Evolutionary conservation across 2,329 filamentous ascomycete species (phyloP).

Genomic region (Dissoconium aciculare): DNA sequence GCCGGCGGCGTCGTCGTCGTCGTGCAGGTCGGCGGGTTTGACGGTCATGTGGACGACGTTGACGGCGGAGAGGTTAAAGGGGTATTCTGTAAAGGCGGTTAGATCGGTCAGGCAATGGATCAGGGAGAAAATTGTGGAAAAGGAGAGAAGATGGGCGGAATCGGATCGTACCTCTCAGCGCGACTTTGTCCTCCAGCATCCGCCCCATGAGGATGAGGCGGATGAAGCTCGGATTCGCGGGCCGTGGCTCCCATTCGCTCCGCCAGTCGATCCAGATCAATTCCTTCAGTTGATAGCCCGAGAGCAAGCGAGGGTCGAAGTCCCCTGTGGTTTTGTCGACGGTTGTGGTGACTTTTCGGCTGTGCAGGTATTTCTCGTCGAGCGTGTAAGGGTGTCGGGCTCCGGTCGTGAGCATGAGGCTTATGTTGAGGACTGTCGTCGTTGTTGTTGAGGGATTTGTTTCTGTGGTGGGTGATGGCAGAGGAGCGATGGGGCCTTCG

Average conservation of each 20-base stretch:
- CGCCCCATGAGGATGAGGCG: slow-evolving; percentile 84
- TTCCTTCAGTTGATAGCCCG: slow-evolving; percentile 86
- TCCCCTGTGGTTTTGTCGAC: slow-evolving; percentile 49
- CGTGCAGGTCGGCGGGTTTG: slow-evolving; percentile 66
- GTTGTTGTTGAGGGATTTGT: slow-evolving; percentile 25
- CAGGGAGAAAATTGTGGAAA: no score
- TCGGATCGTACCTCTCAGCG: slow-evolving; percentile 56
- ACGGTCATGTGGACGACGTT: slow-evolving; percentile 95
- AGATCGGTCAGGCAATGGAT: no score
- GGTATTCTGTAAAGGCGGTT: slow-evolving; percentile 46
- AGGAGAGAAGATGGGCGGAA: not conserved
- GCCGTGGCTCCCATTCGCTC: slow-evolving; percentile 70
- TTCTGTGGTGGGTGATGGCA: no score
- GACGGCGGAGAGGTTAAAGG: slow-evolving; percentile 55
- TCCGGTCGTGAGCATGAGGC: slow-evolving; percentile 60
- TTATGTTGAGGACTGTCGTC: slow-evolving; percentile 49
- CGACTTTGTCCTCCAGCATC: slow-evolving; percentile 74
- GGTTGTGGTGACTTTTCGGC: slow-evolving; percentile 64
- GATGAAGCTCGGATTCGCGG: slow-evolving; percentile 76
- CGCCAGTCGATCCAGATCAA: slow-evolving; percentile 87
- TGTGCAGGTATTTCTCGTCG: slow-evolving; percentile 69
- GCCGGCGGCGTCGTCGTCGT: slow-evolving; percentile 58
- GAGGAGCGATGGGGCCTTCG: slow-evolving; percentile 25
- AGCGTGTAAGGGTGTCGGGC: slow-evolving; percentile 81
- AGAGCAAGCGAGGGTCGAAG: slow-evolving; percentile 71